phyloP scores from a whole-genome alignment of 306 rosid genomes.

The Urtica urens region DNA sequence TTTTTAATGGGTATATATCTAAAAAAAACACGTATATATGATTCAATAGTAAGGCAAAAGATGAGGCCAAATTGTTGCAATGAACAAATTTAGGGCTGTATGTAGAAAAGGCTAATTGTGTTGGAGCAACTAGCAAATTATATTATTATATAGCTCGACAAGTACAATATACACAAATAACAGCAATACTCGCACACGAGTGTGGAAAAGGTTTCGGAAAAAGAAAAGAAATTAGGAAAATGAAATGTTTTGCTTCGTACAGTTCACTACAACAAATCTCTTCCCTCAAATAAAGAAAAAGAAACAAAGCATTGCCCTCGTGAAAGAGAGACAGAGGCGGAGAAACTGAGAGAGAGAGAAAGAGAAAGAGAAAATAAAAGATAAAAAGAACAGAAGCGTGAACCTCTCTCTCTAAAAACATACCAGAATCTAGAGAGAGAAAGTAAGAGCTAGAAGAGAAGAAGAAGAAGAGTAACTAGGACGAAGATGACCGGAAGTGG shows the following conservation, averaged over 20 bases:
- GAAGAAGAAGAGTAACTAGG: background rate
- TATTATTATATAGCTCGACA: too few relatives aligned
- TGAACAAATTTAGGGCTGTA: too few relatives aligned
- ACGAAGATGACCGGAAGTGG: slow-evolving; percentile 45
- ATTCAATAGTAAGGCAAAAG: too few relatives aligned
- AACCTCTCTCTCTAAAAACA: background rate
- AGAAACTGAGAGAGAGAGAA: slow-evolving; percentile 2
- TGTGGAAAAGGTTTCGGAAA: background rate
- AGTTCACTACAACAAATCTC: background rate
- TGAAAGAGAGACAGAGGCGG: slow-evolving; percentile 9
- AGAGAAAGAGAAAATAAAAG: background rate
- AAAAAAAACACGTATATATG: too few relatives aligned
- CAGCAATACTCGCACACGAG: background rate
- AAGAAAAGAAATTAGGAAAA: background rate
- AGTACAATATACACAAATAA: too few relatives aligned
- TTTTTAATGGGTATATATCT: too few relatives aligned
- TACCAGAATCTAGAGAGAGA: slow-evolving; percentile 3
- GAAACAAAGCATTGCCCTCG: slow-evolving; percentile 20
- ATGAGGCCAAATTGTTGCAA: too few relatives aligned
- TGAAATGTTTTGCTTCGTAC: background rate
- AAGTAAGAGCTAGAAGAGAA: background rate
- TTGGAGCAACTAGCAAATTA: too few relatives aligned
- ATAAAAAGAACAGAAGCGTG: background rate
- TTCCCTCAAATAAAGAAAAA: background rate
- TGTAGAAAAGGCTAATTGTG: too few relatives aligned